A percentile compares a stretch with the other conserved stretches of the same genome.
These are phyloP conservation scores for Marasmius oreades DNA, from an alignment of 1,284 basidiomycete genomes.

Conservation along the genomic window DNA sequence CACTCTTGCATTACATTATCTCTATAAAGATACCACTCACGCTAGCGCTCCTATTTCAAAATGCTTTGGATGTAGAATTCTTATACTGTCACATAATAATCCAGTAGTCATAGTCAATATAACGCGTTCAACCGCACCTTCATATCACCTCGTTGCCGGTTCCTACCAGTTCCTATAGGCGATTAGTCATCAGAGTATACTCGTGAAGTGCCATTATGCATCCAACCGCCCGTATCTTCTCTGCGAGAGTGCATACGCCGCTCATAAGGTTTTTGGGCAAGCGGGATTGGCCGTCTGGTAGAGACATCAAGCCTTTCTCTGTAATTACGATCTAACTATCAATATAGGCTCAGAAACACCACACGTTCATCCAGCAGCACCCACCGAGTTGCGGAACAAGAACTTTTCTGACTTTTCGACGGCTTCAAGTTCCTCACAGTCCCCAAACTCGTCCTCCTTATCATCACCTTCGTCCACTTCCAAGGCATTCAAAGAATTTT, in stretches of 20 bases:
- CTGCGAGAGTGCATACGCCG: constrained; percentile 47
- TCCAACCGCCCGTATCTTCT: constrained; percentile 42
- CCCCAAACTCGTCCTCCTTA: constrained; percentile 9
- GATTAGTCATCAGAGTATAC: background rate
- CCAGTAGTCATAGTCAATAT: constrained; percentile 40
- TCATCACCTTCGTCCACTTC: constrained; percentile 12
- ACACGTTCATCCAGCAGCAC: constrained; percentile 75
- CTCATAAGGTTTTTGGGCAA: constrained; percentile 82
- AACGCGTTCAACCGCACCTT: constrained; percentile 67
- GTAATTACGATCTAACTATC: constrained; percentile 4
- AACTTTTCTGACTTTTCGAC: constrained; percentile 58
- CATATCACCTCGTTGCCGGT: background rate
- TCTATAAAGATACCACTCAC: constrained; percentile 31
- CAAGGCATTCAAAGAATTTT: constrained; percentile 61
- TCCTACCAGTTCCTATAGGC: background rate
- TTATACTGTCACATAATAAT: constrained; percentile 21
- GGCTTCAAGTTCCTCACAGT: constrained; percentile 27
- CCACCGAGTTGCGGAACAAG: constrained; percentile 58
- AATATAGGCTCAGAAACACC: constrained; percentile 53
- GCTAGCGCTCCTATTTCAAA: constrained; percentile 18
- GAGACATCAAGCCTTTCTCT: constrained; percentile 1
- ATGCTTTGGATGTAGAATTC: constrained; percentile 29
- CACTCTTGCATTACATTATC: constrained; percentile 43
- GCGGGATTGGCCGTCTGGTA: constrained; percentile 58
- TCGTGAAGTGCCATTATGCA: constrained; percentile 32